Conservation (phyloP, 1,284 basidiomycete species). For the Ustilago nuda region DNA sequence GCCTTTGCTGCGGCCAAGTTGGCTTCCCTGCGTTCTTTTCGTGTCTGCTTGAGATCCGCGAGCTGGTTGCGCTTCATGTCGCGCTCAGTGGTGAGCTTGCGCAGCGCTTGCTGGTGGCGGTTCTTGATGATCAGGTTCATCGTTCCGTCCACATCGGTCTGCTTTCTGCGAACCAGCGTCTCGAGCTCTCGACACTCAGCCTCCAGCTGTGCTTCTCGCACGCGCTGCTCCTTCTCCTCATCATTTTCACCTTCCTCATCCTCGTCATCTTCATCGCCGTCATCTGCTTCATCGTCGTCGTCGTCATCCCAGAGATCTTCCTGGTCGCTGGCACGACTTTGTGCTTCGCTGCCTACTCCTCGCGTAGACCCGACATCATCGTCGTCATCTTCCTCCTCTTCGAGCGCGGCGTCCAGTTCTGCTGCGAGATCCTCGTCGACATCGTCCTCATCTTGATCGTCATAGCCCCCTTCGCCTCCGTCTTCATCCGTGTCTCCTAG, state of each 20-base stretch:
- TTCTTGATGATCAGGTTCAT: slow-evolving; percentile 67
- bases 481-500: slow-evolving; percentile 71
- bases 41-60: slow-evolving; percentile 58
- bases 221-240: slow-evolving; percentile 63
- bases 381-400: slow-evolving; percentile 72
- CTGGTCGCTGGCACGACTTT: slow-evolving; percentile 57
- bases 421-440: slow-evolving; percentile 71
- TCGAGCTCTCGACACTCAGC: slow-evolving; percentile 68
- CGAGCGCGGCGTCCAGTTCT: slow-evolving; percentile 71
- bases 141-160: slow-evolving; percentile 64
- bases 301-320: slow-evolving; percentile 65
- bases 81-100: slow-evolving; percentile 61
- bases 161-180: slow-evolving; percentile 62
- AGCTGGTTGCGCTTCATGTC: slow-evolving; percentile 67
- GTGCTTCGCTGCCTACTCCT: slow-evolving; percentile 65
- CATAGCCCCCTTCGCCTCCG: slow-evolving; percentile 40
- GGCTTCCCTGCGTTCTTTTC: slow-evolving; percentile 59
- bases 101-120: slow-evolving; percentile 64
- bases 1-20: slow-evolving; percentile 57
- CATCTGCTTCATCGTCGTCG: slow-evolving; percentile 73
- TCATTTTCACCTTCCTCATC: slow-evolving; percentile 72
- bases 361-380: slow-evolving; percentile 73
- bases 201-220: slow-evolving; percentile 67
- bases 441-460: slow-evolving; percentile 77
- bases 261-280: slow-evolving; percentile 83